Conservation (phyloP, 305 asterid genomes). For the Coffea humblotiana region DNA sequence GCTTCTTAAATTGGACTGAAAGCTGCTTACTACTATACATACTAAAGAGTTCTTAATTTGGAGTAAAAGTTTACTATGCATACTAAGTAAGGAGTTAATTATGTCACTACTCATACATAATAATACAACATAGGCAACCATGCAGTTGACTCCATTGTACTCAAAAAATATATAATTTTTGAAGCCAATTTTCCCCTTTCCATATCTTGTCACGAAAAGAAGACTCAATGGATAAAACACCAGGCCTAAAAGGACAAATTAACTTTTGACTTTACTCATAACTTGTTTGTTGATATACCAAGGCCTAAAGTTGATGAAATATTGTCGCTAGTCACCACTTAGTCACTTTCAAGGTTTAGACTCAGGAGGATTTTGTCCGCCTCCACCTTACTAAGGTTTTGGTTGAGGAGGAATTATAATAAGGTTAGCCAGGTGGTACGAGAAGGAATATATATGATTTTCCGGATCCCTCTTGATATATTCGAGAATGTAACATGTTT, state of each 20-base stretch:
- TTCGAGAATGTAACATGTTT: background rate
- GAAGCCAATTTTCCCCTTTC: background rate
- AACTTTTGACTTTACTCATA: background rate
- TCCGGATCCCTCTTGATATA: background rate
- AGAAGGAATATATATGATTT: slow-evolving; percentile 9
- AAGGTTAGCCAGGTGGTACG: background rate
- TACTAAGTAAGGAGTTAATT: too few relatives aligned
- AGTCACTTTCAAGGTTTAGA: background rate
- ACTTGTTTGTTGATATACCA: background rate
- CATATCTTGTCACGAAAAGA: background rate
- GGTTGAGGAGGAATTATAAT: background rate
- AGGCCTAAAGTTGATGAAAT: background rate
- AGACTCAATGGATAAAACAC: background rate
- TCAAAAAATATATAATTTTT: too few relatives aligned
- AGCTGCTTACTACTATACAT: too few relatives aligned
- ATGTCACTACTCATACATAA: background rate
- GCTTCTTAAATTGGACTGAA: background rate
- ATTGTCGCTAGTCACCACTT: background rate
- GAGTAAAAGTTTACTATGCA: too few relatives aligned
- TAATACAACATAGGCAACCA: background rate
- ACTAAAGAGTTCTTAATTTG: background rate
- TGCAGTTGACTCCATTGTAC: background rate
- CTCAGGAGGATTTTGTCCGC: background rate
- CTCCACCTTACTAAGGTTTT: background rate
- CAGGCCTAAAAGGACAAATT: background rate